These are phyloP conservation scores for Populus simonii DNA, from an alignment of 345 rosid genomes.

Conservation along the genomic window DNA sequence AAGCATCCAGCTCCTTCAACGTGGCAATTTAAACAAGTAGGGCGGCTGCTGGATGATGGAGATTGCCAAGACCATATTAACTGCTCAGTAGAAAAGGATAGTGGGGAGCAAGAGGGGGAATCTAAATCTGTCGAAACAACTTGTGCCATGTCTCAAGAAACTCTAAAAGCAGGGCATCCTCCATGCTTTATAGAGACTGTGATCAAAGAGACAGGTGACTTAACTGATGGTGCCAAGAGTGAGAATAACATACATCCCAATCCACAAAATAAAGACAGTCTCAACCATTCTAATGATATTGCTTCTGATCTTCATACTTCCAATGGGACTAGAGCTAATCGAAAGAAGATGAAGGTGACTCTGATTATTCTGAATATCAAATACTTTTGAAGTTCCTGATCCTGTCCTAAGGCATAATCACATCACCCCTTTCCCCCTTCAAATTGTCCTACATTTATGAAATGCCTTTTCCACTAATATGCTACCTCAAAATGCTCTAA, in stretches of 20 bases:
- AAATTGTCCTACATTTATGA: not conserved
- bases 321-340: slow-evolving; percentile 38
- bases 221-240: slow-evolving; percentile 32
- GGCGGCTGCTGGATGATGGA: slow-evolving; percentile 56
- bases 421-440: not conserved
- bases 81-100: slow-evolving; percentile 55
- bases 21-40: slow-evolving; percentile 64
- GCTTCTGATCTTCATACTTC: slow-evolving; percentile 42
- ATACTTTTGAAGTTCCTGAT: not conserved
- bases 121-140: slow-evolving; percentile 91
- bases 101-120: slow-evolving; percentile 61
- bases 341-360: slow-evolving; percentile 67
- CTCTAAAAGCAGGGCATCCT: slow-evolving; percentile 23
- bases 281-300: slow-evolving; percentile 14
- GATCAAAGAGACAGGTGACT: slow-evolving; percentile 52
- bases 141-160: slow-evolving; percentile 36
- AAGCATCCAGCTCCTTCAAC: slow-evolving; percentile 81
- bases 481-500: not conserved
- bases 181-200: slow-evolving; percentile 16
- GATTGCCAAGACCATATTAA: slow-evolving; percentile 64
- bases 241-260: slow-evolving; percentile 18
- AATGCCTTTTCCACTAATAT: not conserved
- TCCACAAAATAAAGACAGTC: slow-evolving; percentile 30
- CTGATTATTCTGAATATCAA: not conserved
- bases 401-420: not conserved